These are phyloP conservation scores for Solanum chmielewskii DNA, from an alignment of 257 asterid species.

Conservation along the genomic window DNA sequence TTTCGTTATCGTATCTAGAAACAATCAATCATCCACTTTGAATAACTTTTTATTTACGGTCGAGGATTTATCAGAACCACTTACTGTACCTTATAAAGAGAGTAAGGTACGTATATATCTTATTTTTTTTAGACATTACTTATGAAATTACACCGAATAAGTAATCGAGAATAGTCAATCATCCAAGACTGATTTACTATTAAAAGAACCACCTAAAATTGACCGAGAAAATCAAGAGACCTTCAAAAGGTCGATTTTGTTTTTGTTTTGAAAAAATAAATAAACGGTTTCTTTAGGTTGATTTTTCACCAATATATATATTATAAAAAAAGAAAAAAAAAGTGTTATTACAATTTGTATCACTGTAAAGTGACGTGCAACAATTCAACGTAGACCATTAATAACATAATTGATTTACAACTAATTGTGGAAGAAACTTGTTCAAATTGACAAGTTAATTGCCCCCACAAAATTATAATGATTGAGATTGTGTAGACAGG, in stretches of 20 bases:
- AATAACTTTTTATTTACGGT: neutral
- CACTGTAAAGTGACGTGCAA: neutral
- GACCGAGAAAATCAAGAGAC: neutral
- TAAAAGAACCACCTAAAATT: too few species aligned
- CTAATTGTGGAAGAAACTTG: neutral
- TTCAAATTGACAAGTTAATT: neutral
- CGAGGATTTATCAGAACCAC: rapidly evolving
- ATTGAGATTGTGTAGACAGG: neutral
- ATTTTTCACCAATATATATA: neutral
- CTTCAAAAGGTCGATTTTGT: too few species aligned
- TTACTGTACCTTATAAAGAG: neutral
- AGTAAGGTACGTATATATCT: neutral
- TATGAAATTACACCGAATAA: neutral
- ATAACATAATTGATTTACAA: neutral
- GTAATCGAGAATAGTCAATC: neutral
- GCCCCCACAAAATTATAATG: neutral
- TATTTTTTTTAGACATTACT: rapidly evolving
- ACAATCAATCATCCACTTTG: neutral
- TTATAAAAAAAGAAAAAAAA: neutral
- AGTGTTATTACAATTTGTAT: neutral
- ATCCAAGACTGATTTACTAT: neutral
- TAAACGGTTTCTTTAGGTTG: neutral
- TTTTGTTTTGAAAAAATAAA: too few species aligned
- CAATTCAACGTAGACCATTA: neutral
- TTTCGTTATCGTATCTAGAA: neutral